phyloP scores from a whole-genome alignment of 2,329 filamentous ascomycete genomes.

The Kalmusia sp. region DNA sequence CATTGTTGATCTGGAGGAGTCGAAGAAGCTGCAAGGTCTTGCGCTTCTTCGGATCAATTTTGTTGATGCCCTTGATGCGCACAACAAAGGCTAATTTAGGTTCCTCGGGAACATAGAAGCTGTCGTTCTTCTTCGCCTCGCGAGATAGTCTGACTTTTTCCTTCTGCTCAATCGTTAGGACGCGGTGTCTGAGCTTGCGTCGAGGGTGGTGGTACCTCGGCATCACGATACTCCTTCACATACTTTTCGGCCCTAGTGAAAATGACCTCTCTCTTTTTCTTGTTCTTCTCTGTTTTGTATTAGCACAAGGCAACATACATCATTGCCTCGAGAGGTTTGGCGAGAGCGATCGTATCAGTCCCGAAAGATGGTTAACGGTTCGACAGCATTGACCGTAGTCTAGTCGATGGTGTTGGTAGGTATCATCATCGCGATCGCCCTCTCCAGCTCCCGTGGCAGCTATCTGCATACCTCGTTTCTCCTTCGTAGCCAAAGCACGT shows the following conservation, averaged over 20 bases:
- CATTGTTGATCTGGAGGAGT: constrained; percentile 99
- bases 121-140: constrained; percentile 88
- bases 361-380: constrained; percentile 99
- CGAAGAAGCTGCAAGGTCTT: constrained; percentile 99
- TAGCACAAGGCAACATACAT: constrained; percentile 28
- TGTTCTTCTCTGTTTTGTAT: constrained; percentile 76
- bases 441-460: constrained; percentile 25
- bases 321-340: constrained; percentile 17
- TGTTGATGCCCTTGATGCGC: constrained; percentile 99
- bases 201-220: constrained; percentile 63
- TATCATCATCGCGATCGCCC: constrained; percentile 76
- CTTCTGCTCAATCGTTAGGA: constrained; percentile 57
- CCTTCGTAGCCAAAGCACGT: constrained; percentile 77
- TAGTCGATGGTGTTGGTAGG: constrained; percentile 87
- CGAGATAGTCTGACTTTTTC: constrained; percentile 96
- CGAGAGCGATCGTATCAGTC: constrained; percentile 71
- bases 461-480: constrained; percentile 83
- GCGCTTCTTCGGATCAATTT: constrained; percentile 99
- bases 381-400: constrained; percentile 97
- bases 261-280: constrained; percentile 98
- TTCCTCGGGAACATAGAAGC: constrained; percentile 93
- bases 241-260: constrained; percentile 99
- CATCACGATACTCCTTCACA: constrained; percentile 99
- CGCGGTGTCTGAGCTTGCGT: not conserved
- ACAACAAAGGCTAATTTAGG: constrained; percentile 96